Percentiles rank a stretch among this genome's conserved stretches.
phyloP scores from a whole-genome alignment of 352 stramenopile species.

The Globisporangium okanoganense region DNA sequence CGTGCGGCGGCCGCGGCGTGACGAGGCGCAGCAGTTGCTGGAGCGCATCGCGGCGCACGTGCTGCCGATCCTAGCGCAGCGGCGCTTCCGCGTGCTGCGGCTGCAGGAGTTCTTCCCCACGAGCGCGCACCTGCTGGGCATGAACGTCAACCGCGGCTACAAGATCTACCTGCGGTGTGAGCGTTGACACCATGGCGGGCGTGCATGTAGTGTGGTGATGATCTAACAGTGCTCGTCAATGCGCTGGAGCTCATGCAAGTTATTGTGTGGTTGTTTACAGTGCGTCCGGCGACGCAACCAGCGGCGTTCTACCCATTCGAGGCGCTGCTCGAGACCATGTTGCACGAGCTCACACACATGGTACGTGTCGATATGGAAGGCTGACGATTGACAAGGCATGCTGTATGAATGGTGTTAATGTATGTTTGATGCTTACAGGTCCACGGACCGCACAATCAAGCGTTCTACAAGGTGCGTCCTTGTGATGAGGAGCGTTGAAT shows the following conservation, averaged over 20 bases:
- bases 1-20: slow-evolving; percentile 30
- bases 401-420: no score
- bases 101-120: slow-evolving; percentile 74
- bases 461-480: slow-evolving; percentile 48
- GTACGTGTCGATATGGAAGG: slow-evolving; percentile 9
- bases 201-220: background rate
- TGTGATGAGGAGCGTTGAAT: background rate
- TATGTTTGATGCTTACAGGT: slow-evolving; percentile 8
- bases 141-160: slow-evolving; percentile 72
- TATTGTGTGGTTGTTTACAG: slow-evolving; percentile 12
- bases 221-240: background rate
- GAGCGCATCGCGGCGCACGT: slow-evolving; percentile 47
- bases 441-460: slow-evolving; percentile 59
- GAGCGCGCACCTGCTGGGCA: slow-evolving; percentile 52
- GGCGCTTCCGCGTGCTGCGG: slow-evolving; percentile 44
- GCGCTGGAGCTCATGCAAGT: background rate
- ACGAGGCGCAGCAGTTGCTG: slow-evolving; percentile 36
- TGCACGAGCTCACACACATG: slow-evolving; percentile 76
- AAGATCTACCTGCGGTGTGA: slow-evolving; percentile 71
- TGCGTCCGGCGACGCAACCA: slow-evolving; percentile 29
- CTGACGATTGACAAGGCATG: background rate
- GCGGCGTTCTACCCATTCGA: slow-evolving; percentile 45
- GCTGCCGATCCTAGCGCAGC: slow-evolving; percentile 50
- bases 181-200: background rate
- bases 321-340: slow-evolving; percentile 59